Evolutionary conservation across 495 filamentous ascomycete genomes (phyloP).

Genomic region (Lasiosphaeria ovina): DNA sequence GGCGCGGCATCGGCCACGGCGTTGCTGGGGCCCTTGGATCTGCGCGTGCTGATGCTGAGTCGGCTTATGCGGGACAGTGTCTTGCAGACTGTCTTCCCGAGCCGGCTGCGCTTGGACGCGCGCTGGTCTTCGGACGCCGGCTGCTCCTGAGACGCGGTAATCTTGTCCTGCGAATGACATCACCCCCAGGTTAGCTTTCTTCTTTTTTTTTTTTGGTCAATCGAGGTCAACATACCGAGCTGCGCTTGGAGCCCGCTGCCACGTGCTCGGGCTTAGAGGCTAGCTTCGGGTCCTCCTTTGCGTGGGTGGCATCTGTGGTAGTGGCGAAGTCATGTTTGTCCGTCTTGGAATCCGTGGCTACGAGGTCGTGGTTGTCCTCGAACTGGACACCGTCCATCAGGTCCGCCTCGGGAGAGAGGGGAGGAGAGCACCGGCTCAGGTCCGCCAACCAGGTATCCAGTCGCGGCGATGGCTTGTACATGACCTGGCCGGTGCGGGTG

Average conservation of each 20-base stretch:
- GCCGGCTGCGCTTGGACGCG: slow-evolving; percentile 16
- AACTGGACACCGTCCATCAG: too few species aligned
- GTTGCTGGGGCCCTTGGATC: slow-evolving; percentile 1
- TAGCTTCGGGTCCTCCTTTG: neutral
- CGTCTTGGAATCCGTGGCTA: too few species aligned
- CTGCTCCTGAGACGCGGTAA: neutral
- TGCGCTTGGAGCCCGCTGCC: neutral
- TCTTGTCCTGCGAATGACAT: too few species aligned
- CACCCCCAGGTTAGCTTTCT: neutral
- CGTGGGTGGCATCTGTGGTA: too few species aligned
- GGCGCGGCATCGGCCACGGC: neutral
- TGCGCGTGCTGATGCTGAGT: neutral
- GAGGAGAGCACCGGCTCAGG: neutral
- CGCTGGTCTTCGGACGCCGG: neutral
- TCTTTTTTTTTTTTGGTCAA: neutral
- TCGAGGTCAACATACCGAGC: neutral
- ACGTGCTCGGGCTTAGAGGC: neutral
- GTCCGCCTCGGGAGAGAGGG: neutral
- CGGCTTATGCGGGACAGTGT: slow-evolving; percentile 9
- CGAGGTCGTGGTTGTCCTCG: too few species aligned
- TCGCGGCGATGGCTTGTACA: slow-evolving; percentile 3
- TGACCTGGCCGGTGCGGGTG: neutral
- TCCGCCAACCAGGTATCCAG: slow-evolving; percentile 5
- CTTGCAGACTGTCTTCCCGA: slow-evolving; percentile 10
- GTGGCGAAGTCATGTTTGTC: too few species aligned